Evolutionary conservation across 305 asterid species (phyloP), one percentile per base, ranked within the genome.

Genomic region (Rubia balearica): DNA sequence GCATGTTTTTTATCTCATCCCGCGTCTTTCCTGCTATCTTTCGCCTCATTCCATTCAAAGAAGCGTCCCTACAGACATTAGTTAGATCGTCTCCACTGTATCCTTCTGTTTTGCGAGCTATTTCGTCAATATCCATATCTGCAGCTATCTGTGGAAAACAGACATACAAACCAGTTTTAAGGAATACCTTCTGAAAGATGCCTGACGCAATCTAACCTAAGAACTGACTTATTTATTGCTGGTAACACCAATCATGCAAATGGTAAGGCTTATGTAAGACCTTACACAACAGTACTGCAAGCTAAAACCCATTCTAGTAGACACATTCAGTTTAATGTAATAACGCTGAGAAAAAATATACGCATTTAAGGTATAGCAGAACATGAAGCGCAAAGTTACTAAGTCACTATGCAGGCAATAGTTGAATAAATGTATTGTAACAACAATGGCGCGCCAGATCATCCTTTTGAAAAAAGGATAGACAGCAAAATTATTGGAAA

Each of bases 41-140:
- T 55, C 97, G 88, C 77, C 76, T 76, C 80, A 71, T 71, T 30
- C 76, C 73, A 76, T 76, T 76, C 64, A 76, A 69, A 62, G 98
- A 91, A 66, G 98, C 98, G 64, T 92, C 98, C 4, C 98, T 85
- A 70, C 98, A 92, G 65, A 94, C 98, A 57, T 94, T 94, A 72
- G 99, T 94, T 33, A 94, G 85, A 79, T 94, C 99, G 9, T 94
- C 99, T 66, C 99, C 98, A 79, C 99, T 91, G 87, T 94, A 94
- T 61, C 99, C 99, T 82, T 94, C 96, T 16, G 97, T 94, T 71
- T 57, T 73, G 6, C 96, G 95, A 69, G 99, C 98, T 49, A 94
- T 98, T 70, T 88, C 98, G 41, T 91, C 96, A 8, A 87, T 87
- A 67, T 91, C 98, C 72, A 94, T 98, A 79, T 94, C 98, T 21